These are phyloP conservation scores for Lentinula detonsa DNA, from an alignment of 768 basidiomycete species.

Conservation along the genomic window DNA sequence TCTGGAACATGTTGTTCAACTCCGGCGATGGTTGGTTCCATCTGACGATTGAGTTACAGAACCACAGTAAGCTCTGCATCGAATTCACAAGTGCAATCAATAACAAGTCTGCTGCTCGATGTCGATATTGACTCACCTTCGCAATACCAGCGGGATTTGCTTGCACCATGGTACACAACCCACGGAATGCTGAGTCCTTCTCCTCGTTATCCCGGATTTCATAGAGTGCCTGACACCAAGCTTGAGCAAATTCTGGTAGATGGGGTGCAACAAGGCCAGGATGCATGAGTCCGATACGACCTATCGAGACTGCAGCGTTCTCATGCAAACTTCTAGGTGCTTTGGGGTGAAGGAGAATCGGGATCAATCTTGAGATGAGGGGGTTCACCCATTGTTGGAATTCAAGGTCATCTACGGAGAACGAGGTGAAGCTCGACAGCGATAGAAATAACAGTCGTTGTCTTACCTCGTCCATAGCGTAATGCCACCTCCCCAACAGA, in stretches of 20 bases:
- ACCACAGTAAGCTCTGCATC: slow-evolving; percentile 84
- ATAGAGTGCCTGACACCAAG: slow-evolving; percentile 95
- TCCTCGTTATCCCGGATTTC: slow-evolving; percentile 99
- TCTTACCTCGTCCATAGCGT: slow-evolving; percentile 73
- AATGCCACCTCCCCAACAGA: slow-evolving; percentile 98
- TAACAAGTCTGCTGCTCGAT: no score
- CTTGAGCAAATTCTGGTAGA: slow-evolving; percentile 83
- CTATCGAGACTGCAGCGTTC: slow-evolving; percentile 98
- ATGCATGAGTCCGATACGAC: slow-evolving; percentile 91
- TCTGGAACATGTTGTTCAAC: slow-evolving; percentile 91
- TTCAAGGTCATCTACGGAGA: slow-evolving; percentile 60
- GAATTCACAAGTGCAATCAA: neutral
- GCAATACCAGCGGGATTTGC: slow-evolving; percentile 91
- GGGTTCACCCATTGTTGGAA: slow-evolving; percentile 91
- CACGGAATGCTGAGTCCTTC: slow-evolving; percentile 98
- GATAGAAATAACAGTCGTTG: slow-evolving; percentile 13
- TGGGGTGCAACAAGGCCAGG: slow-evolving; percentile 85
- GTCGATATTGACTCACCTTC: slow-evolving; percentile 48
- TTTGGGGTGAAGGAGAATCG: slow-evolving; percentile 88
- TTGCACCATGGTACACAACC: slow-evolving; percentile 93
- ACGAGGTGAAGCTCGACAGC: neutral
- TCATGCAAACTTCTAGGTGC: slow-evolving; percentile 92
- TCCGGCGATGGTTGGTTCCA: slow-evolving; percentile 93
- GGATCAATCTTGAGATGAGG: slow-evolving; percentile 83
- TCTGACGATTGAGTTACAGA: slow-evolving; percentile 95